Percentiles rank a stretch among this genome's conserved stretches.
Conservation (phyloP, 2,329 filamentous ascomycete genomes). For the Talaromyces sp. region DNA sequence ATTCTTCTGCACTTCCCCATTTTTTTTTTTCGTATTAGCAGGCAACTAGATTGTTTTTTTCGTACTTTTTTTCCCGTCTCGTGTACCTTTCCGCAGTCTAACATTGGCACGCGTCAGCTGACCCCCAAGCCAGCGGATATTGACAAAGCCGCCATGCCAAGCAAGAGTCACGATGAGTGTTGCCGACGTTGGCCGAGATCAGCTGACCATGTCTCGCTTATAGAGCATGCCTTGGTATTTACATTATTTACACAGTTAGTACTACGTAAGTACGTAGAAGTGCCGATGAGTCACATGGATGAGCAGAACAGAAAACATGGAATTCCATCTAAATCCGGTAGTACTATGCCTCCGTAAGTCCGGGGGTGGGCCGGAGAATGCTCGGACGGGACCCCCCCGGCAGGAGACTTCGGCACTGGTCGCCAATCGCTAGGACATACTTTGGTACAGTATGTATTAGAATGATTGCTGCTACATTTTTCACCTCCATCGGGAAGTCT, state of each 20-base stretch:
- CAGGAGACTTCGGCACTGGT: neutral
- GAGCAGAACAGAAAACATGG: neutral
- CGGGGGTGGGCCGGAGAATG: neutral
- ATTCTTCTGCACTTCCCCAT: neutral
- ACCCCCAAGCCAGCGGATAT: neutral
- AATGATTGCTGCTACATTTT: neutral
- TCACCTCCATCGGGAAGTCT: neutral
- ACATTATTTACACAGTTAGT: neutral
- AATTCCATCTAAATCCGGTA: neutral
- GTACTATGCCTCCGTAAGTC: neutral
- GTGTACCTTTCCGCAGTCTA: neutral
- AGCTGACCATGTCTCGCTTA: neutral
- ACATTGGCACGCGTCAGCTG: neutral
- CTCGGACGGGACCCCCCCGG: neutral
- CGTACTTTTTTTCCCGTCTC: neutral
- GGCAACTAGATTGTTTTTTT: neutral
- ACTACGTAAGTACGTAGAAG: too few species aligned
- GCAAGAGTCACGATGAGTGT: too few species aligned
- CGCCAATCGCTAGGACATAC: neutral
- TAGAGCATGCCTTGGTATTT: neutral
- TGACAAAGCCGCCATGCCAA: neutral
- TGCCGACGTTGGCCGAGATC: neutral
- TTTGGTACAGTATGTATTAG: too few species aligned
- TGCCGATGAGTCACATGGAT: neutral
- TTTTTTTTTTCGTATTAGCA: neutral